Evolutionary conservation across 2,329 filamentous ascomycete genomes (phyloP).

Genomic region (Triangularia verruculosa): DNA sequence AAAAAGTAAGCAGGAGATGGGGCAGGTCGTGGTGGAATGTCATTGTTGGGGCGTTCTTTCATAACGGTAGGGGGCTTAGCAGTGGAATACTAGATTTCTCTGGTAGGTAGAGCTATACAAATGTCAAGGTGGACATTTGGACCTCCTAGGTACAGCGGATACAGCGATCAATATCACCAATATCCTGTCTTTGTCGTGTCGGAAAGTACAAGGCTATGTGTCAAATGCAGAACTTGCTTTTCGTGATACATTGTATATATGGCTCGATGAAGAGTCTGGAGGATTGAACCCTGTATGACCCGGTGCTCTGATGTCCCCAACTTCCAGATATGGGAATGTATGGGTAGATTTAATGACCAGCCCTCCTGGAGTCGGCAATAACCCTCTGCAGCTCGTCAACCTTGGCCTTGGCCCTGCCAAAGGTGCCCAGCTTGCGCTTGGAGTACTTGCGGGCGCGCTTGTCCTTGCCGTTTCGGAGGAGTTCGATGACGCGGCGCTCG

Average conservation of each 20-base stretch:
- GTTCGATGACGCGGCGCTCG: conserved; percentile 98
- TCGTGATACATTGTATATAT: too few species aligned
- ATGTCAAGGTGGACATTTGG: neutral
- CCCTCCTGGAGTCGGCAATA: conserved; percentile 88
- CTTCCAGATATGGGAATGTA: too few species aligned
- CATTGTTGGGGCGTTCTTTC: neutral
- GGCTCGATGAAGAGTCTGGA: too few species aligned
- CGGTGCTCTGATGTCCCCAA: too few species aligned
- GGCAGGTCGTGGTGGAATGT: too few species aligned
- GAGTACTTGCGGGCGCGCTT: conserved; percentile 98
- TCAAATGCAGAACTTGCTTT: too few species aligned
- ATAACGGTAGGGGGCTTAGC: neutral
- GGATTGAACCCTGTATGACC: too few species aligned
- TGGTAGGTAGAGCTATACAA: neutral
- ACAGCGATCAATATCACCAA: neutral
- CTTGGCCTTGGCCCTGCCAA: conserved; percentile 98
- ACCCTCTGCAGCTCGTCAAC: conserved; percentile 98
- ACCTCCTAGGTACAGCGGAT: neutral
- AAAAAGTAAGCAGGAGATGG: conserved; percentile 58
- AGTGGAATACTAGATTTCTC: neutral
- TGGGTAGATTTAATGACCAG: conserved; percentile 51
- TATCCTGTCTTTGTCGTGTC: neutral
- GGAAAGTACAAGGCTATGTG: too few species aligned
- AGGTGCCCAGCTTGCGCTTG: conserved; percentile 99
- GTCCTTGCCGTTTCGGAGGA: conserved; percentile 98